Conservation (phyloP, 2,329 filamentous ascomycete genomes). For the Penicillium frequentans region DNA sequence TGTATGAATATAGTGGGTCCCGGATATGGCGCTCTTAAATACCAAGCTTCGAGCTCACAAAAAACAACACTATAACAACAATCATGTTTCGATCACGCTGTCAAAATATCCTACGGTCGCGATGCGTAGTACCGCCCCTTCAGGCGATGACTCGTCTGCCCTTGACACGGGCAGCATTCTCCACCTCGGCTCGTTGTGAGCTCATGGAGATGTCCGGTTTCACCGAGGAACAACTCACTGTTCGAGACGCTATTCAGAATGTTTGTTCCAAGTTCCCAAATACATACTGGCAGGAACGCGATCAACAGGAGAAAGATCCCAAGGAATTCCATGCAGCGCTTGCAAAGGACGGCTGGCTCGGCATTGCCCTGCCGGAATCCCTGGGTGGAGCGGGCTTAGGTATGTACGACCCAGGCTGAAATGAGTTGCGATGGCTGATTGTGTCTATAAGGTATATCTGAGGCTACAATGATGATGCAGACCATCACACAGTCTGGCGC, state of each 20-base stretch:
- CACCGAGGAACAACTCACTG: conserved; percentile 69
- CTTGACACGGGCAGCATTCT: conserved; percentile 25
- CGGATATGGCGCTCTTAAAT: not conserved
- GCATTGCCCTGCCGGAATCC: conserved; percentile 73
- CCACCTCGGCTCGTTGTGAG: conserved; percentile 28
- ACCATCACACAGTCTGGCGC: conserved; percentile 73
- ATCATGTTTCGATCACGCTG: conserved; percentile 17
- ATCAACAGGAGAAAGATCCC: conserved; percentile 70
- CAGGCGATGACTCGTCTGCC: not conserved
- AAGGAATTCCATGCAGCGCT: conserved; percentile 73
- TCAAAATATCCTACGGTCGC: conserved; percentile 10
- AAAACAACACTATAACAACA: not conserved
- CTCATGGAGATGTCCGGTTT: conserved; percentile 75
- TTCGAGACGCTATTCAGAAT: conserved; percentile 67
- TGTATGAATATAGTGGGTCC: not conserved
- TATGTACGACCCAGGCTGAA: conserved; percentile 26
- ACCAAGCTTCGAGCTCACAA: not conserved
- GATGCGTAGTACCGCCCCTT: not conserved
- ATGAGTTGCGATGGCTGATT: not conserved
- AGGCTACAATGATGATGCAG: conserved; percentile 86
- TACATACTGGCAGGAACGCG: conserved; percentile 71
- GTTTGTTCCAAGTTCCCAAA: conserved; percentile 71
- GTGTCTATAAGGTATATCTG: conserved; percentile 57
- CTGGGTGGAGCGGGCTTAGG: conserved; percentile 72
- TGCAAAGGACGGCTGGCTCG: conserved; percentile 75